These are phyloP conservation scores for Phlyctochytrium planicorne DNA, from an alignment of 192 early-diverging fungal species.

Conservation along the genomic window DNA sequence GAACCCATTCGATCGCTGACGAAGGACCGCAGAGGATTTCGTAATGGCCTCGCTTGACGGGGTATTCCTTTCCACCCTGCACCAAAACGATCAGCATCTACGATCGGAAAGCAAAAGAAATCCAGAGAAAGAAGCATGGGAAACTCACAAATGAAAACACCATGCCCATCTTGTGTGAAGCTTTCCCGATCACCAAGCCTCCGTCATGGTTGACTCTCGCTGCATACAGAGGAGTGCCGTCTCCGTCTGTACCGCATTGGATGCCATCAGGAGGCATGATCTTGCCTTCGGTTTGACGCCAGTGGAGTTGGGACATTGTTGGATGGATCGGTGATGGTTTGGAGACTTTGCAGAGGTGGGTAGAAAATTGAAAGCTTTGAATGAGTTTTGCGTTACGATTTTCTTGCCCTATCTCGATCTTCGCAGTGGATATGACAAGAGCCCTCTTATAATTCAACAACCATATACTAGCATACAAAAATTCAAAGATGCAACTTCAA, in stretches of 20 bases:
- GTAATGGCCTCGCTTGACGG: background rate
- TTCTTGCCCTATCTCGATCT: too few species aligned
- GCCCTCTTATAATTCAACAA: too few species aligned
- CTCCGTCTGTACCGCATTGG: background rate
- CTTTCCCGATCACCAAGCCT: background rate
- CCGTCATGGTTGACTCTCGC: background rate
- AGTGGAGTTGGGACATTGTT: too few species aligned
- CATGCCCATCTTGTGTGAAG: background rate
- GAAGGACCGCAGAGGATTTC: background rate
- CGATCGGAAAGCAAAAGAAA: background rate
- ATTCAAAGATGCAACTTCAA: too few species aligned
- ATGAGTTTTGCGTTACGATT: too few species aligned
- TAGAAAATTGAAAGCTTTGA: too few species aligned
- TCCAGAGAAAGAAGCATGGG: background rate
- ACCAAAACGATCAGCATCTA: background rate
- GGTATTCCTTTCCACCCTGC: background rate
- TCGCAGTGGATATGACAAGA: too few species aligned
- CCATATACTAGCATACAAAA: too few species aligned
- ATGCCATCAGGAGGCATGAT: background rate
- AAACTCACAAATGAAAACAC: background rate
- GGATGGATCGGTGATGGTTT: too few species aligned
- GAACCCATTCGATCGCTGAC: background rate
- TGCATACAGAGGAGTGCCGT: slow-evolving; percentile 1
- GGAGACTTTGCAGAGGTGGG: too few species aligned
- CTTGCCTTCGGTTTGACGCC: background rate